Conservation (phyloP, 495 filamentous ascomycete species). For the Penicillium arizonense region DNA sequence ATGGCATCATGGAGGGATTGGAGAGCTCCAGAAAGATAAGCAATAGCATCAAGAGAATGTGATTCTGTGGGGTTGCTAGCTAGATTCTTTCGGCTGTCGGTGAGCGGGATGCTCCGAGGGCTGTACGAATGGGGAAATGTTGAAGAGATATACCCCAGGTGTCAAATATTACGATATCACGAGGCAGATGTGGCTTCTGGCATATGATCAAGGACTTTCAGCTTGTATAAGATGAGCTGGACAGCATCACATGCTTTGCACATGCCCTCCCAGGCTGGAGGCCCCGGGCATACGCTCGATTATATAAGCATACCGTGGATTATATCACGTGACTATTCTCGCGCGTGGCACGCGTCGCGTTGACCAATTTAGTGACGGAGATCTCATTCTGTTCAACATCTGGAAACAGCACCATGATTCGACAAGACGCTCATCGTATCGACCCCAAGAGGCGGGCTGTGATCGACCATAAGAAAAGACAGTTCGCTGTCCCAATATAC, state of each 20-base stretch:
- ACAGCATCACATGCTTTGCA: too few relatives aligned
- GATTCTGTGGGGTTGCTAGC: slow-evolving; percentile 27
- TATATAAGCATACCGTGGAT: neutral
- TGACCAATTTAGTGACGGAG: slow-evolving; percentile 14
- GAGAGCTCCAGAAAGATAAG: neutral
- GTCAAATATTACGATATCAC: too few relatives aligned
- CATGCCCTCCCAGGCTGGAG: neutral
- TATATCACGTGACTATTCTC: slow-evolving; percentile 8
- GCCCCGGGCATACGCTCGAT: neutral
- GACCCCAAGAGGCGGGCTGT: slow-evolving; percentile 75
- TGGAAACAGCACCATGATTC: slow-evolving; percentile 57
- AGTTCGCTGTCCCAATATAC: slow-evolving; percentile 73
- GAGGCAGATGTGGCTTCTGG: too few relatives aligned
- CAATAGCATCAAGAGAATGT: slow-evolving; percentile 1
- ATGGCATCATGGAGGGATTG: neutral
- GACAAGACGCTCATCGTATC: slow-evolving; percentile 69
- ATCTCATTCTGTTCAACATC: slow-evolving; percentile 1
- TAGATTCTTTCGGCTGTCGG: slow-evolving; percentile 37
- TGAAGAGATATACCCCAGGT: neutral
- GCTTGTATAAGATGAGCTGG: too few relatives aligned
- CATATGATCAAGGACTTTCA: too few relatives aligned
- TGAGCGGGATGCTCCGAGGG: slow-evolving; percentile 29
- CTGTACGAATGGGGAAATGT: neutral
- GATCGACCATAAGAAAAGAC: slow-evolving; percentile 77
- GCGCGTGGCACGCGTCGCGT: slow-evolving; percentile 27